Evolutionary conservation across 2,329 filamentous ascomycete genomes (phyloP).

Genomic region (Akanthomyces dipterigenus): DNA sequence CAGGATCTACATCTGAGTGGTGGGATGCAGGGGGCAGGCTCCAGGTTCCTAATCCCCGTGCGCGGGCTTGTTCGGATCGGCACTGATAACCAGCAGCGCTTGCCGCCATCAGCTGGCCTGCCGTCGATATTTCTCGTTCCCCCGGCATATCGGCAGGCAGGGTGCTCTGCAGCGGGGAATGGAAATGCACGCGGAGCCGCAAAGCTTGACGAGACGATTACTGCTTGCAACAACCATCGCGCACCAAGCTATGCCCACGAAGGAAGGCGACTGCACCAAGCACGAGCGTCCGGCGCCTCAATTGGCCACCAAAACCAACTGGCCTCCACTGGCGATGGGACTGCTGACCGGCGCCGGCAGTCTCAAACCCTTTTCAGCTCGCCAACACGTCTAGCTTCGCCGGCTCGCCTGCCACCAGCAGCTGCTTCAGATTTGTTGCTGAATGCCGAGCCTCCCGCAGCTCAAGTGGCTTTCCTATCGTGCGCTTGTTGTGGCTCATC

Average conservation of each 20-base stretch:
- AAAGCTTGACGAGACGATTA: background rate
- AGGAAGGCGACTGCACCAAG: background rate
- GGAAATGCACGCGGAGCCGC: background rate
- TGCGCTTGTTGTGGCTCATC: background rate
- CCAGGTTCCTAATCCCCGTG: background rate
- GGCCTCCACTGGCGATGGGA: background rate
- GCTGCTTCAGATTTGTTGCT: background rate
- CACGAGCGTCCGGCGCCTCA: background rate
- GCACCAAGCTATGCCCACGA: background rate
- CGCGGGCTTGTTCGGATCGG: slow-evolving; percentile 3
- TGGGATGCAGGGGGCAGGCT: background rate
- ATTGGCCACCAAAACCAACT: background rate
- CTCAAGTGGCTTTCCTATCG: background rate
- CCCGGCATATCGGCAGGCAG: slow-evolving; percentile 2
- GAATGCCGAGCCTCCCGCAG: background rate
- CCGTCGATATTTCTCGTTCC: no score
- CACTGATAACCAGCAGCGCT: background rate
- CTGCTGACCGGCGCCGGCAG: background rate
- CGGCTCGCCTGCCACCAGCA: background rate
- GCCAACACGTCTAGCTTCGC: background rate
- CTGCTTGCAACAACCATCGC: background rate
- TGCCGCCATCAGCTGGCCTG: background rate
- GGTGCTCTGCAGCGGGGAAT: background rate
- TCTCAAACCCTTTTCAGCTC: background rate
- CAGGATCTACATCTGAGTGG: slow-evolving; percentile 6